A percentile compares a stretch with the other conserved stretches of the same genome.
Conservation (phyloP, 305 asterid species). For the Plantago coronopus region DNA sequence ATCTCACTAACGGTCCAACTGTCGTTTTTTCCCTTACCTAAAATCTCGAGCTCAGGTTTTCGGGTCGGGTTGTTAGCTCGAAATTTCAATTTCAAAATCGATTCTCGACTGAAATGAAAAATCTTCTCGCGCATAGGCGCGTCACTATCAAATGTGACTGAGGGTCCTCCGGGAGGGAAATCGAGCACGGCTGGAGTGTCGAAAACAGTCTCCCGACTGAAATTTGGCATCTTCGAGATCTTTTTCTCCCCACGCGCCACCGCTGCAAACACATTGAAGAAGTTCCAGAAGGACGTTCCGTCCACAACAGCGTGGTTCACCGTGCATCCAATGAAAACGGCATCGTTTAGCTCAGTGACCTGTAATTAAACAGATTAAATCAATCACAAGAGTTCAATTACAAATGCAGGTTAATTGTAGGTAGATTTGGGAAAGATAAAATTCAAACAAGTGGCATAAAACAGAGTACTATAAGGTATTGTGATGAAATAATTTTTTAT, state of each 20-base stretch:
- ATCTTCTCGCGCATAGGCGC: constrained; percentile 69
- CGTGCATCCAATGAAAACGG: constrained; percentile 71
- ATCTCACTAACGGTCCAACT: constrained; percentile 42
- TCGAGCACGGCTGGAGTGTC: constrained; percentile 59
- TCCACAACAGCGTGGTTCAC: constrained; percentile 83
- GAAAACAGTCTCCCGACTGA: constrained; percentile 58
- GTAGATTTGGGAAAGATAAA: too few species aligned
- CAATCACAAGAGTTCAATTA: too few species aligned
- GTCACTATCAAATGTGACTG: constrained; percentile 71
- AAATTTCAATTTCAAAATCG: constrained; percentile 46
- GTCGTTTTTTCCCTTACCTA: constrained; percentile 40
- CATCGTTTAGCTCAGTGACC: constrained; percentile 68
- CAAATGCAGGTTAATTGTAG: too few species aligned
- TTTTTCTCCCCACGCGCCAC: constrained; percentile 45
- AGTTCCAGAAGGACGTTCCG: constrained; percentile 92
- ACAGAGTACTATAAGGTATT: too few species aligned
- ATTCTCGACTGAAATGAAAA: constrained; percentile 70
- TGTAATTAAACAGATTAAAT: not conserved
- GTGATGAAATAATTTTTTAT: not conserved
- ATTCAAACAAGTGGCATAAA: too few species aligned
- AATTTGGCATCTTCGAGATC: constrained; percentile 48
- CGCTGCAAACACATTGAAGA: constrained; percentile 75
- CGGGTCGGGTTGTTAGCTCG: constrained; percentile 46
- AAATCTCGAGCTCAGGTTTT: constrained; percentile 24
- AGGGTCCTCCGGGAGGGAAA: constrained; percentile 68